Conservation (phyloP, 768 basidiomycete genomes). For the Collybia sordida region DNA sequence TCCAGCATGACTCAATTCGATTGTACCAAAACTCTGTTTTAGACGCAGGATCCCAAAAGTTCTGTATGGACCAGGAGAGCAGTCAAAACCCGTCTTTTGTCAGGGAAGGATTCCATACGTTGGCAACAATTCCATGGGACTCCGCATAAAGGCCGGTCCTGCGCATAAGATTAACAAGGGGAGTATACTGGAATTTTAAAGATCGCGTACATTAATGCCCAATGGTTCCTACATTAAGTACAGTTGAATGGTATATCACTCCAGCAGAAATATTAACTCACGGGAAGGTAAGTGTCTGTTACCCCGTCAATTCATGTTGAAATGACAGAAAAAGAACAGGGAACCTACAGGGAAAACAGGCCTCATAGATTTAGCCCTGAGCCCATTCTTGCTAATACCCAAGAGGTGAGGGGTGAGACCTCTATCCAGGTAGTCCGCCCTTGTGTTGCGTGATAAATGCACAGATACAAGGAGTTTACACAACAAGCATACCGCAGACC, state of each 20-base stretch:
- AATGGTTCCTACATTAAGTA: constrained; percentile 68
- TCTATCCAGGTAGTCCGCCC: constrained; percentile 85
- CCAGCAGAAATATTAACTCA: constrained; percentile 36
- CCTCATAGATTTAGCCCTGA: constrained; percentile 85
- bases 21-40: constrained; percentile 73
- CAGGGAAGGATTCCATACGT: constrained; percentile 44
- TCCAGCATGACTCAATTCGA: constrained; percentile 57
- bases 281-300: constrained; percentile 89
- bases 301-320: constrained; percentile 7
- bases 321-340: not conserved
- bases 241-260: constrained; percentile 3
- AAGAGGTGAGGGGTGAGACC: constrained; percentile 83
- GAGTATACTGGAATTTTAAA: not conserved
- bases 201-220: constrained; percentile 70
- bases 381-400: constrained; percentile 75
- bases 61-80: constrained; percentile 40
- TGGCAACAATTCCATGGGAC: constrained; percentile 89
- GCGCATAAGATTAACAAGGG: not conserved
- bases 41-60: constrained; percentile 80
- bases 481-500: constrained; percentile 59
- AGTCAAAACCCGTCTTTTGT: not conserved
- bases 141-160: constrained; percentile 92
- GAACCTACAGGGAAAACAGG: constrained; percentile 81
- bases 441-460: constrained; percentile 26
- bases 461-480: no score